phyloP scores from a whole-genome alignment of 805 yeast species.

The Candida lessepsii region DNA sequence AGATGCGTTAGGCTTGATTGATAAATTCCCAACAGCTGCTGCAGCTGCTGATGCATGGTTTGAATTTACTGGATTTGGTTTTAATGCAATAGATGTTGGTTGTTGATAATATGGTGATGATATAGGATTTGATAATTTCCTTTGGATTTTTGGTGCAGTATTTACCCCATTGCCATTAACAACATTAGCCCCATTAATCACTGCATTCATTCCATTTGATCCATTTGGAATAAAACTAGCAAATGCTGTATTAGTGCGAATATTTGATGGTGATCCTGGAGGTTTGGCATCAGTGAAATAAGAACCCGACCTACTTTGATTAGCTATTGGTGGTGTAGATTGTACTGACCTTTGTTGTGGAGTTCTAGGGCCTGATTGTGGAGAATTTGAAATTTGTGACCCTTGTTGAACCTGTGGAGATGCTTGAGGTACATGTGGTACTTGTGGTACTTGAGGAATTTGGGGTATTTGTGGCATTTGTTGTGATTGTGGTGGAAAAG shows the following conservation, averaged over 20 bases:
- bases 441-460: neutral
- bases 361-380: slow-evolving; percentile 1
- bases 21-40: slow-evolving; percentile 11
- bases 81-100: neutral
- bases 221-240: neutral
- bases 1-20: neutral
- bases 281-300: slow-evolving; percentile 1
- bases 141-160: slow-evolving; percentile 1
- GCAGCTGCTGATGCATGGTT: slow-evolving; percentile 13
- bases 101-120: slow-evolving; percentile 8
- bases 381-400: neutral
- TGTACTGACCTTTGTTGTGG: slow-evolving; percentile 5
- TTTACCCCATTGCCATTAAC: slow-evolving; percentile 1
- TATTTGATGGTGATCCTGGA: slow-evolving; percentile 4
- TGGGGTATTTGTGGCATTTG: neutral
- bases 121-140: slow-evolving; percentile 6
- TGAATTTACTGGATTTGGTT: neutral
- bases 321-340: neutral
- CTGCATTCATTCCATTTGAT: neutral
- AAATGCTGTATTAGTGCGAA: slow-evolving; percentile 9
- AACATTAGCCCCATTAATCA: neutral
- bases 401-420: slow-evolving; percentile 3
- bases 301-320: slow-evolving; percentile 2
- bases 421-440: slow-evolving; percentile 2
- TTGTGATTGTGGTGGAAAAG: neutral